Base-by-base conservation (phyloP, 176 grass and related monocot species). In the Melocanna baccifera region DNA sequence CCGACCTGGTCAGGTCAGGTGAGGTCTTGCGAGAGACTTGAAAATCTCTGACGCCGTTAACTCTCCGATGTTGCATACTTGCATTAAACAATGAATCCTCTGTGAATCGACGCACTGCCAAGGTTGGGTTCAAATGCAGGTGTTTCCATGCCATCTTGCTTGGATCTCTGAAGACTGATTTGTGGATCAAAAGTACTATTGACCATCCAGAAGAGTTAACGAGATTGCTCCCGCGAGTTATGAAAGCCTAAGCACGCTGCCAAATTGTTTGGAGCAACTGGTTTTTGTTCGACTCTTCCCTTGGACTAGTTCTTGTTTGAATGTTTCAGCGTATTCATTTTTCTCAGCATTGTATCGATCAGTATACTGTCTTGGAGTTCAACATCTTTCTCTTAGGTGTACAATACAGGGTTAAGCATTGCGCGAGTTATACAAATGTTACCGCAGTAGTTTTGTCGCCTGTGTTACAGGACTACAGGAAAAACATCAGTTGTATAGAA, bases 1-100 rank as follows among this genome's bases (percentile, higher is more conserved):
- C 64, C 34, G 85, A 77, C 83, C 51, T 7, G 67, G 67, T 88
- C 64, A 23, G 64, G 53, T 43, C 67, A 67, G 83, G 39, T 12
- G 58, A 67, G 39, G 75, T 84, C 81, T 62, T 20, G 37, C 32
- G n/a, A 2, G 66, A 64, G 59, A 58, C 11, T 57, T 67, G 46
- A 73, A 84, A 7, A 19, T 9, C 55, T 80, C 43, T 10, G 56
- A 52, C 1, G 41, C 63, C 3, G 11, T 67, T 67, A 68, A 80
- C 87, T 26, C 22, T 28, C 9, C 5, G 23, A 16, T 48, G 41
- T 14, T 14, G 9, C n/a, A n/a, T n/a, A n/a, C n/a, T n/a, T n/a
- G n/a, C 72, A 25, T 42, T 58, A 39, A 82, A 73, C 25, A 56
- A 72, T 37, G 64, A 22, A 11, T 20, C 64, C 32, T 39, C n/a